These are phyloP conservation scores for Hygrophorus russula DNA, from an alignment of 768 basidiomycete species.

Conservation along the genomic window DNA sequence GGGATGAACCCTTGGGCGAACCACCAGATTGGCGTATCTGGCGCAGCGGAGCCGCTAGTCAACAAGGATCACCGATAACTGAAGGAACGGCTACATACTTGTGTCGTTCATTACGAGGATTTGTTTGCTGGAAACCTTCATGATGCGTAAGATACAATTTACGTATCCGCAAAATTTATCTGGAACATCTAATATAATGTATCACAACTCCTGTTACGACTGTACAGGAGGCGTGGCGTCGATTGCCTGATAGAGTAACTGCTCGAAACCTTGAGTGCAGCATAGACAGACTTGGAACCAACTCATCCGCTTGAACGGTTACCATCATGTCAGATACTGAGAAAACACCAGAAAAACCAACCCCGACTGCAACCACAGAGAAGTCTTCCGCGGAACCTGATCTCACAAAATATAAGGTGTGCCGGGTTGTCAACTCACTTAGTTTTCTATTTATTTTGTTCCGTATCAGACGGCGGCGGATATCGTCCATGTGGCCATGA, in stretches of 20 bases:
- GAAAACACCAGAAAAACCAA: constrained; percentile 22
- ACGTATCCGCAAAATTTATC: too few relatives aligned
- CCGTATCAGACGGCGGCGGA: constrained; percentile 77
- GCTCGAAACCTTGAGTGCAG: neutral
- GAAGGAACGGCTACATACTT: constrained; percentile 14
- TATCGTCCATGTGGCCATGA: constrained; percentile 75
- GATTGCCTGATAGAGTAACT: neutral
- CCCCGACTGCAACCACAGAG: constrained; percentile 34
- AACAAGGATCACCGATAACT: constrained; percentile 4
- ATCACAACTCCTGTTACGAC: too few relatives aligned
- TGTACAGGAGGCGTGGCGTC: too few relatives aligned
- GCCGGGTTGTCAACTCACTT: constrained; percentile 8
- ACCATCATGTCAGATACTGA: constrained; percentile 50
- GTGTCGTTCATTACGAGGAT: constrained; percentile 43
- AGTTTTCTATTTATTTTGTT: neutral
- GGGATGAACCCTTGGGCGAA: constrained; percentile 39
- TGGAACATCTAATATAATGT: too few relatives aligned
- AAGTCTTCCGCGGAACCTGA: constrained; percentile 53
- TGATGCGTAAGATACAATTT: too few relatives aligned
- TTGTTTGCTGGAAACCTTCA: constrained; percentile 37
- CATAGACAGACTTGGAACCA: neutral
- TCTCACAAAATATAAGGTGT: constrained; percentile 82
- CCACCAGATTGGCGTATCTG: constrained; percentile 42
- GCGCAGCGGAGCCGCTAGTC: constrained; percentile 26
- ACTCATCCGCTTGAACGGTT: neutral